These are phyloP conservation scores for Helotiales sp. DNA, from an alignment of 2,329 filamentous ascomycete species.

Conservation along the genomic window DNA sequence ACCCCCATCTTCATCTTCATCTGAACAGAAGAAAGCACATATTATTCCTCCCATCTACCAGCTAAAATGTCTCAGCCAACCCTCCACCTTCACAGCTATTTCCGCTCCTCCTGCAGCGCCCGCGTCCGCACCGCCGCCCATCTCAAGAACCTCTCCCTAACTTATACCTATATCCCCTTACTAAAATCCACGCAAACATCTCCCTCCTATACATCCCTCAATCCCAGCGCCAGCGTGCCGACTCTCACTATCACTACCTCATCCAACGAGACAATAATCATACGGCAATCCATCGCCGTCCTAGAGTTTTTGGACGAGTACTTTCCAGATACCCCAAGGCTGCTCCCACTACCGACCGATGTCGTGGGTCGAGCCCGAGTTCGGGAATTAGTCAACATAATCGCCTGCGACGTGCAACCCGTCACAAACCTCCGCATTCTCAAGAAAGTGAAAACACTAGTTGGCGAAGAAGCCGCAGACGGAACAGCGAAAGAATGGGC, in stretches of 20 bases:
- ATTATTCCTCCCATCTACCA: no score
- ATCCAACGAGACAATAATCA: conserved; percentile 45
- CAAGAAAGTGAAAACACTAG: conserved; percentile 52
- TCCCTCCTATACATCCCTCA: conserved; percentile 51
- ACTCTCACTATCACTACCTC: conserved; percentile 50
- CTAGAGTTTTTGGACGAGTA: conserved; percentile 66
- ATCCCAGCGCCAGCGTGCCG: conserved; percentile 61
- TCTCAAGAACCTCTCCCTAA: conserved; percentile 57
- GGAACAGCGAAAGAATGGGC: conserved; percentile 53
- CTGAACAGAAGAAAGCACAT: no score
- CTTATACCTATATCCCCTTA: conserved; percentile 56
- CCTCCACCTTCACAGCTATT: conserved; percentile 60
- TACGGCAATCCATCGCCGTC: conserved; percentile 62
- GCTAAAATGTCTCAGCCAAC: not conserved
- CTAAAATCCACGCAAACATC: conserved; percentile 57
- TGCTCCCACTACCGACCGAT: conserved; percentile 53
- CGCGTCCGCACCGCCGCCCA: conserved; percentile 64
- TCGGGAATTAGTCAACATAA: conserved; percentile 58
- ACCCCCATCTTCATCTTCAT: no score
- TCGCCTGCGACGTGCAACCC: conserved; percentile 63
- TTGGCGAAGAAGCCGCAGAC: conserved; percentile 43
- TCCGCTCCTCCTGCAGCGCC: conserved; percentile 65
- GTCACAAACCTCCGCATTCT: conserved; percentile 62
- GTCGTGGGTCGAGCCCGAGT: conserved; percentile 53
- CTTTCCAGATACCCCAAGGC: conserved; percentile 46